phyloP scores from a whole-genome alignment of 768 basidiomycete genomes.

The Podaxis sp. region DNA sequence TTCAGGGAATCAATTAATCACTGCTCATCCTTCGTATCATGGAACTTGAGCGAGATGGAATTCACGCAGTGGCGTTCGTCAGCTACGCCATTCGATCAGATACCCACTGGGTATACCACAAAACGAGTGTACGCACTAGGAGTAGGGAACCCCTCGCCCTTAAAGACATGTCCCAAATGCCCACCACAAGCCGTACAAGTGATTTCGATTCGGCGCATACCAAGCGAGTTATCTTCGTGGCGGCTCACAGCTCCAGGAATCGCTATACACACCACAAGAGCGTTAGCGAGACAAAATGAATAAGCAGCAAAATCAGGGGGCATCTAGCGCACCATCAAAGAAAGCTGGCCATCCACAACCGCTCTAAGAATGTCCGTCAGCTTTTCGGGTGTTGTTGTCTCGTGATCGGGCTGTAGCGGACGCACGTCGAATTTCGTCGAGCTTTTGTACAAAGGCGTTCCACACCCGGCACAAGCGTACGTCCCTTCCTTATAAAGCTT shows the following conservation, averaged over 20 bases:
- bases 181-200: slow-evolving; percentile 89
- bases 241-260: slow-evolving; percentile 85
- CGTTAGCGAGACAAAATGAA: background rate
- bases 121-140: slow-evolving; percentile 49
- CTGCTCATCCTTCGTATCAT: slow-evolving; percentile 39
- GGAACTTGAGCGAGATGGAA: slow-evolving; percentile 81
- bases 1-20: background rate
- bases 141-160: slow-evolving; percentile 80
- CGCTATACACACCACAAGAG: slow-evolving; percentile 40
- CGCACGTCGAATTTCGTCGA: slow-evolving; percentile 79
- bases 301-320: background rate
- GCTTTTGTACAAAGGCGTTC: slow-evolving; percentile 83
- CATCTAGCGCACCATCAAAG: slow-evolving; percentile 67
- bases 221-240: slow-evolving; percentile 68
- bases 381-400: background rate
- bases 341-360: slow-evolving; percentile 99
- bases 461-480: slow-evolving; percentile 80
- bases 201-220: slow-evolving; percentile 81
- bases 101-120: background rate
- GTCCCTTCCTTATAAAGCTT: slow-evolving; percentile 64
- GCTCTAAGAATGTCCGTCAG: slow-evolving; percentile 39
- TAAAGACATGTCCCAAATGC: slow-evolving; percentile 95
- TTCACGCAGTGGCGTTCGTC: slow-evolving; percentile 91
- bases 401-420: background rate
- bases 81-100: slow-evolving; percentile 35